Percentiles rank a stretch among this genome's conserved stretches.
Conservation (phyloP, 2,329 filamentous ascomycete species). For the Aspergillus brunneoviolaceus region DNA sequence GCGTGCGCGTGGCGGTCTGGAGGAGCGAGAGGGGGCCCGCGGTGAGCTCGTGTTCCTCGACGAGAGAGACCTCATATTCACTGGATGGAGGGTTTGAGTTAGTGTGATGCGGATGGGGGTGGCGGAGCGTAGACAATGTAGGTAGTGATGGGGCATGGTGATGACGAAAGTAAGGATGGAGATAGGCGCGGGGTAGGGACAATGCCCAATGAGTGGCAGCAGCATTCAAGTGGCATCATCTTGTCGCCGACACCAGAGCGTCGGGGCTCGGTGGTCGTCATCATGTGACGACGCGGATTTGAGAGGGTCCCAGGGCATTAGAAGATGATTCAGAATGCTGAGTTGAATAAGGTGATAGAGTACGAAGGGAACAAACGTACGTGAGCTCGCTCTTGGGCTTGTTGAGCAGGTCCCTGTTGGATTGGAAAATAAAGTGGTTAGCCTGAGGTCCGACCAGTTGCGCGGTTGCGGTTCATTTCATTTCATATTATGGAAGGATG, state of each 20-base stretch:
- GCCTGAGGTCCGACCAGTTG: slow-evolving; percentile 9
- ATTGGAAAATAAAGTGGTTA: slow-evolving; percentile 35
- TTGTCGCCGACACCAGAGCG: background rate
- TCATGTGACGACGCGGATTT: slow-evolving; percentile 6
- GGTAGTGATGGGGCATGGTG: slow-evolving; percentile 14
- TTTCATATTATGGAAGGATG: slow-evolving; percentile 10
- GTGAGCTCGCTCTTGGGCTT: slow-evolving; percentile 90
- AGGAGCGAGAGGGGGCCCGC: slow-evolving; percentile 86
- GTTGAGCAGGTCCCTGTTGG: slow-evolving; percentile 73
- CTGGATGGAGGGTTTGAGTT: slow-evolving; percentile 45
- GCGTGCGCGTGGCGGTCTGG: slow-evolving; percentile 90
- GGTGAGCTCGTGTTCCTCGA: slow-evolving; percentile 77
- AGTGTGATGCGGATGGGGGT: slow-evolving; percentile 21
- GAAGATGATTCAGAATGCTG: background rate
- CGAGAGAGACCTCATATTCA: slow-evolving; percentile 84
- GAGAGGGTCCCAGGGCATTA: background rate
- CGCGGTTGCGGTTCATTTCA: background rate
- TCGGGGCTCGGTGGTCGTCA: background rate
- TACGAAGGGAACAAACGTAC: slow-evolving; percentile 54
- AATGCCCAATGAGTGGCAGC: no score
- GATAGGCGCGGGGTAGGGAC: background rate
- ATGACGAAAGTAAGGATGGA: background rate
- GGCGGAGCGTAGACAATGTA: slow-evolving; percentile 22
- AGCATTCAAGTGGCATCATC: background rate
- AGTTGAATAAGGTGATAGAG: slow-evolving; percentile 9